phyloP scores from a whole-genome alignment of 345 rosid genomes.

The Bruguiera parviflora region DNA sequence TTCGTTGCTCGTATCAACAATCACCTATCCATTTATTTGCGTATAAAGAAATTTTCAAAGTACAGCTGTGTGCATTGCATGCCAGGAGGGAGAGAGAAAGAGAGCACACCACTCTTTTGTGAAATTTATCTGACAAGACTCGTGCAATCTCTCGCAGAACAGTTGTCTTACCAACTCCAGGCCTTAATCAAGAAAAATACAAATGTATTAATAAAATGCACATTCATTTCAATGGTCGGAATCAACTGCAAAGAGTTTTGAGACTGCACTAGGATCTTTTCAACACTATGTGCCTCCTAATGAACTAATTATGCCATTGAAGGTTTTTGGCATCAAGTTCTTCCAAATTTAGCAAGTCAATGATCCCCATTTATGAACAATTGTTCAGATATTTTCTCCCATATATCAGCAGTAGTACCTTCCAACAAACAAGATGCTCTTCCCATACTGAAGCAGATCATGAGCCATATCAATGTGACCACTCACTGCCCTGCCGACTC shows the following conservation, averaged over 20 bases:
- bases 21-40: conserved; percentile 35
- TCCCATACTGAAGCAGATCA: conserved; percentile 58
- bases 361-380: too few relatives aligned
- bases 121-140: conserved; percentile 58
- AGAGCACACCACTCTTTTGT: conserved; percentile 53
- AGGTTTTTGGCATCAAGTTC: too few relatives aligned
- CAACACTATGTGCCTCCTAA: too few relatives aligned
- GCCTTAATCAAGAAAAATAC: conserved; percentile 25
- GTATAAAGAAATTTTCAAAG: neutral
- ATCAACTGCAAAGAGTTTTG: too few relatives aligned
- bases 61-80: neutral
- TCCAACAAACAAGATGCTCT: conserved; percentile 65
- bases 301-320: too few relatives aligned
- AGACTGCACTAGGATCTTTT: too few relatives aligned
- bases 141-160: conserved; percentile 63
- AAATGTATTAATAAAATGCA: neutral
- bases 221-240: neutral
- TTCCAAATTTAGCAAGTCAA: too few relatives aligned
- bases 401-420: conserved; percentile 30
- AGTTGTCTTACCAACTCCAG: conserved; percentile 78
- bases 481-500: conserved; percentile 63
- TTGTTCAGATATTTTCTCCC: too few relatives aligned
- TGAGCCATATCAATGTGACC: conserved; percentile 61
- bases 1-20: conserved; percentile 74
- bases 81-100: neutral